phyloP scores from a whole-genome alignment of 345 rosid species.

The Hibiscus syriacus region DNA sequence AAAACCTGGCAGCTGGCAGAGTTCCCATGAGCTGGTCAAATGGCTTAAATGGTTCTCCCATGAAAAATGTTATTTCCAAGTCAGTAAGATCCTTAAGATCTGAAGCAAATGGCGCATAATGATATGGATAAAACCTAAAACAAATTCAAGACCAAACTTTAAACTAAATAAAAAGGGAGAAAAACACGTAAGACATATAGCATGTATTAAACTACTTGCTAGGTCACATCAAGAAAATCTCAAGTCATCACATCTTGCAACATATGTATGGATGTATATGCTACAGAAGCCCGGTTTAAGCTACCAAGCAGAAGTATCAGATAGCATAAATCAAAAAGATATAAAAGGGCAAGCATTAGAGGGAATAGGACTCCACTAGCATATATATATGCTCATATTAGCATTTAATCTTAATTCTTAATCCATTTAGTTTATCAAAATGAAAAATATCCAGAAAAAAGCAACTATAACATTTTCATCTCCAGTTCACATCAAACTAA shows the following conservation, averaged over 20 bases:
- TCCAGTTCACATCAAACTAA: slow-evolving; percentile 31
- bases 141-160: slow-evolving; percentile 8
- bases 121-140: slow-evolving; percentile 95
- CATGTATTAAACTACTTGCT: background rate
- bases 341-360: background rate
- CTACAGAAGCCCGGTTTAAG: background rate
- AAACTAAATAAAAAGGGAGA: background rate
- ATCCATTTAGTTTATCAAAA: background rate
- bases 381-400: background rate
- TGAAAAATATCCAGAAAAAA: background rate
- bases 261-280: background rate
- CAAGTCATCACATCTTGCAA: background rate
- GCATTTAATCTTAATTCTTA: background rate
- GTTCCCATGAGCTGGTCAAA: slow-evolving; percentile 99
- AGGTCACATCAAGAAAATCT: background rate
- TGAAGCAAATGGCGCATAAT: slow-evolving; percentile 99
- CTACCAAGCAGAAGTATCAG: background rate
- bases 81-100: slow-evolving; percentile 75
- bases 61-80: slow-evolving; percentile 81
- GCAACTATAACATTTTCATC: background rate
- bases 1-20: slow-evolving; percentile 87
- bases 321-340: background rate
- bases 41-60: slow-evolving; percentile 91
- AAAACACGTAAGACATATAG: background rate
- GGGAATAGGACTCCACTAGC: background rate